These are phyloP conservation scores for Parastagonospora avenae DNA, from an alignment of 2,329 filamentous ascomycete genomes.

Conservation along the genomic window DNA sequence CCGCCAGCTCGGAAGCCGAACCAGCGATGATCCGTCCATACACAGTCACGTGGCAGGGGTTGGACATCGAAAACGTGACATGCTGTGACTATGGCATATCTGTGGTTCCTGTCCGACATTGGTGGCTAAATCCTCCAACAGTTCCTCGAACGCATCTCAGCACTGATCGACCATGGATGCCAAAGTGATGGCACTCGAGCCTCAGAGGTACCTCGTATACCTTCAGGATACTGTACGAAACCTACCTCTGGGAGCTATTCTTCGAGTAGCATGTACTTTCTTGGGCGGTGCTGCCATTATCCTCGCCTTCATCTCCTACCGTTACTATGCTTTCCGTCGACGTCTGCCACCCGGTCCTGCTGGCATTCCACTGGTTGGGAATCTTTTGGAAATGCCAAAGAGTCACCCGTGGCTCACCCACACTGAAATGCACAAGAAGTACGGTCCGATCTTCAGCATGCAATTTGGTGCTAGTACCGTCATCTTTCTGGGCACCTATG, in stretches of 20 bases:
- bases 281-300: background rate
- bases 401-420: slow-evolving; percentile 54
- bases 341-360: slow-evolving; percentile 56
- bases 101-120: background rate
- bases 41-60: background rate
- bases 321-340: background rate
- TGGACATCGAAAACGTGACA: background rate
- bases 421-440: slow-evolving; percentile 59
- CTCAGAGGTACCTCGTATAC: no score
- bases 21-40: background rate
- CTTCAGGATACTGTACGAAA: background rate
- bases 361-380: slow-evolving; percentile 58
- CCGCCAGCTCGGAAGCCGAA: background rate
- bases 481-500: slow-evolving; percentile 54
- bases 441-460: slow-evolving; percentile 58
- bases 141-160: background rate
- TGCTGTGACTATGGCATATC: background rate
- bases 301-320: background rate
- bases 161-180: background rate
- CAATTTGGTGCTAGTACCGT: slow-evolving; percentile 56
- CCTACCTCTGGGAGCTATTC: background rate
- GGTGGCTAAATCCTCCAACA: background rate
- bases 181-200: no score
- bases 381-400: slow-evolving; percentile 57
- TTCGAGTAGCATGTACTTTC: background rate